Evolutionary conservation across 2,329 filamentous ascomycete genomes (phyloP), one percentile per base, ranked within the genome.

Genomic region (Botrytis fabae): DNA sequence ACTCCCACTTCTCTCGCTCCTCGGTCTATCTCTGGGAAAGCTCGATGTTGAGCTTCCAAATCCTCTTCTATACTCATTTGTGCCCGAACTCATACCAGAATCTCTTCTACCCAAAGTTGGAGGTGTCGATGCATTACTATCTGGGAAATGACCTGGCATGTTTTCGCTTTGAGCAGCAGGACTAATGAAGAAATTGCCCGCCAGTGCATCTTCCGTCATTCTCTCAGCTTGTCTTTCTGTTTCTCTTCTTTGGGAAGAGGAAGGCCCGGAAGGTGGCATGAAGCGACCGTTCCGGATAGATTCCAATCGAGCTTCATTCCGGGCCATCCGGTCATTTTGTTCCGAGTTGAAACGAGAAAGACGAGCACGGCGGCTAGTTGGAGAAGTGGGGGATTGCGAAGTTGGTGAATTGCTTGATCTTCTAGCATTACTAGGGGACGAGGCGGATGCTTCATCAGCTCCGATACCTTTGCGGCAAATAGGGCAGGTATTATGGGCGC

Each of bases 401-500:
- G 35, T 40, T 40, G 64, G 16, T 8, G 64, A 42, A 51, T 75
- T 70, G 66, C 75, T 72, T 68, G 71, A 59, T 70, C 65, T 46
- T 46, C 65, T n/a, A 20, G 48, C 63, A 35, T 76, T 62, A 35
- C 69, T 74, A 54, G 59, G 65, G 32, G 35, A 57, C 57, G 72
- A 61, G 28, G 77, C 51, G 6, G 75, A 38, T 22, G 75, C 42
- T 40, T 65, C 57, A 65, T 76, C 76, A 12, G 73, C 76, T 64
- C 77, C 79, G 18, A 81, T 78, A 14, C 80, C 80, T 75, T 81
- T 87, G 57, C 93, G 88, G 80, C 93, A 95, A 70, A 94, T 91
- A 1, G 95, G 95, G 78, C 95, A 98, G 0, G 95, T 97, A 78
- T 98, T 94, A 82, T 98, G 95, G 82, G 97, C 93, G 78, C 88